Conservation (phyloP, 169 alveolate species). For the Plasmodium gonderi region DNA sequence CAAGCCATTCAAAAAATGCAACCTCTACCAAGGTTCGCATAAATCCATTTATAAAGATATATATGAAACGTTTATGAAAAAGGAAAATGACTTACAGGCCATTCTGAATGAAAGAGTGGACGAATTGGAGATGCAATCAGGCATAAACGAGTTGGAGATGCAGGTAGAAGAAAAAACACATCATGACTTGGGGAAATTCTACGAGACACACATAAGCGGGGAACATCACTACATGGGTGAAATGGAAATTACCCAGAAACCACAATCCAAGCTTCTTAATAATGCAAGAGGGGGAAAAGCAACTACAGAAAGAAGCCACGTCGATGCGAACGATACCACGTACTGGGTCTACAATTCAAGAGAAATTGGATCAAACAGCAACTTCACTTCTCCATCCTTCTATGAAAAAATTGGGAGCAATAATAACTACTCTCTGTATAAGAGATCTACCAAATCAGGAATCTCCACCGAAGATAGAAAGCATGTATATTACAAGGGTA, state of each 20-base stretch:
- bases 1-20: slow-evolving; percentile 33
- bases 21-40: slow-evolving; percentile 29
- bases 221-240: background rate
- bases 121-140: background rate
- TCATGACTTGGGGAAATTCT: background rate
- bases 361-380: background rate
- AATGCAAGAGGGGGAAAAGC: no score
- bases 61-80: slow-evolving; percentile 53
- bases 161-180: background rate
- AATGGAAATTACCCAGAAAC: background rate
- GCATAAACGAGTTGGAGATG: background rate
- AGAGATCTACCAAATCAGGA: slow-evolving; percentile 12
- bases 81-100: slow-evolving; percentile 24
- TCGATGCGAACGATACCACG: background rate
- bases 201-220: background rate
- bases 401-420: background rate
- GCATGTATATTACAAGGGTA: background rate
- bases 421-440: slow-evolving; percentile 2
- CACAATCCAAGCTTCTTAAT: no score
- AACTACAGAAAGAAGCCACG: no score
- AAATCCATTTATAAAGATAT: slow-evolving; percentile 46
- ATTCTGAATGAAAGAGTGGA: no score
- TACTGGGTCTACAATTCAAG: background rate
- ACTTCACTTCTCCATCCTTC: background rate
- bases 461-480: background rate